Base-by-base conservation (phyloP, 805 yeast species). In the Wickerhamiella kazuoi region DNA sequence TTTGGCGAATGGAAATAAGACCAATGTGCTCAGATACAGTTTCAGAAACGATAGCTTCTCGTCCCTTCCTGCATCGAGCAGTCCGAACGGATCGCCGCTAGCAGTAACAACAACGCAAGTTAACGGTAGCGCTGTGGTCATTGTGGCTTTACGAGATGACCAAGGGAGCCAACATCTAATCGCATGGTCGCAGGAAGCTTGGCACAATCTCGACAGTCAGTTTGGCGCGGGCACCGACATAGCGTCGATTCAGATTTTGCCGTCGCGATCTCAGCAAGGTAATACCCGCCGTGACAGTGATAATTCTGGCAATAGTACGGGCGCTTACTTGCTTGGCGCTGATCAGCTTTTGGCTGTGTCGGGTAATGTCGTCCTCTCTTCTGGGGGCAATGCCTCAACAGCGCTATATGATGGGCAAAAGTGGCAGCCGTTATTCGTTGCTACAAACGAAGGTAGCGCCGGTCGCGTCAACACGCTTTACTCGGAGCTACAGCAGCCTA, bases 361-460 rank as follows among this genome's bases (percentile, higher is more conserved):
- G 3, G 94, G 94, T 29, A 46, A 53, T 21, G 61, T 80, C 34
- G 51, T 57, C 3, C 50, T 79, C 30, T 47, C 57, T 2, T 54
- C 54, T 2, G 73, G 68, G 50, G 90, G 86, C 0, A 51, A 57
- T 20, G 72, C 70, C 2, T 69, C 74, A 30, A 64, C 73, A 21
- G 87, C 86, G 0, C 57, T 71, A 21, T 81, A 56, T 56, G 73
- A 81, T 51, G 84, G 93, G 1, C 46, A 60, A 0, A 37, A 47
- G 6, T 83, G 94, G 93, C 50, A 59, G 23, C 93, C 94, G 11
- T 52, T 72, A 2, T 68, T 69, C 43, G 52, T 57, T 4, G 42
- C 54, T 2, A 49, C 52, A 5, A 43, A 41, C 16, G 46, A 46
- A 11, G 29, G 43, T 4, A 40, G 36, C 33, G 26, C 44, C 3